Conservation (phyloP, 768 basidiomycete genomes). For the Harrya chromipes region DNA sequence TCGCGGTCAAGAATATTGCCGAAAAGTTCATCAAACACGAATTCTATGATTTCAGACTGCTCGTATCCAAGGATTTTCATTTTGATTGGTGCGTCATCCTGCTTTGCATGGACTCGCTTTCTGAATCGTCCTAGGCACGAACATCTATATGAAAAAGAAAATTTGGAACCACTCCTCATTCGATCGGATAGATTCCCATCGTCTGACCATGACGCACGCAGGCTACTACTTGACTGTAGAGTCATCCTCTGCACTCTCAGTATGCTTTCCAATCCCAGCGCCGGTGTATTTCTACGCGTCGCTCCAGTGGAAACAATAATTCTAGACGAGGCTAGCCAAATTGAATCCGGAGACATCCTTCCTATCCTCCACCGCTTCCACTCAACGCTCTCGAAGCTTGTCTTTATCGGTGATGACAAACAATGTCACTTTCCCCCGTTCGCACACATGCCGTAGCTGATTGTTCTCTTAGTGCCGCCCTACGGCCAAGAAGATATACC, state of each 20-base stretch:
- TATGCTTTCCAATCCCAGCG: slow-evolving; percentile 38
- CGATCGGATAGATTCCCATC: slow-evolving; percentile 31
- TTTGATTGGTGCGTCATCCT: slow-evolving; percentile 38
- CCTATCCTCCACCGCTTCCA: slow-evolving; percentile 31
- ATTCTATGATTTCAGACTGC: slow-evolving; percentile 35
- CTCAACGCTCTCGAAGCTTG: slow-evolving; percentile 30
- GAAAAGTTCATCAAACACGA: slow-evolving; percentile 37
- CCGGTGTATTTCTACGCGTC: slow-evolving; percentile 17
- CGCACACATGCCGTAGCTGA: not conserved
- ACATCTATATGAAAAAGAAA: slow-evolving; percentile 38
- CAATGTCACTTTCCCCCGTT: slow-evolving; percentile 28
- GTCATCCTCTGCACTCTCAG: slow-evolving; percentile 48
- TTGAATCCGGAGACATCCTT: slow-evolving; percentile 41
- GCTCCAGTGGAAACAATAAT: slow-evolving; percentile 39
- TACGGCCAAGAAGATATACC: slow-evolving; percentile 68
- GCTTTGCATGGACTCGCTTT: not conserved
- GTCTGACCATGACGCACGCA: slow-evolving; percentile 19
- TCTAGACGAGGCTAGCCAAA: slow-evolving; percentile 49
- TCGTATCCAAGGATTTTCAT: slow-evolving; percentile 48
- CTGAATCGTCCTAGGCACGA: slow-evolving; percentile 42
- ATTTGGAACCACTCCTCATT: slow-evolving; percentile 35
- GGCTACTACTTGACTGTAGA: slow-evolving; percentile 27
- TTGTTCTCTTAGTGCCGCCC: slow-evolving; percentile 57
- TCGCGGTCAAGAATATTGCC: slow-evolving; percentile 53
- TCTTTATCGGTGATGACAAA: slow-evolving; percentile 40